Evolutionary conservation across 805 yeast genomes (phyloP), one percentile per base, ranked within the genome.

Genomic region (Cyberlindnera petersonii): DNA sequence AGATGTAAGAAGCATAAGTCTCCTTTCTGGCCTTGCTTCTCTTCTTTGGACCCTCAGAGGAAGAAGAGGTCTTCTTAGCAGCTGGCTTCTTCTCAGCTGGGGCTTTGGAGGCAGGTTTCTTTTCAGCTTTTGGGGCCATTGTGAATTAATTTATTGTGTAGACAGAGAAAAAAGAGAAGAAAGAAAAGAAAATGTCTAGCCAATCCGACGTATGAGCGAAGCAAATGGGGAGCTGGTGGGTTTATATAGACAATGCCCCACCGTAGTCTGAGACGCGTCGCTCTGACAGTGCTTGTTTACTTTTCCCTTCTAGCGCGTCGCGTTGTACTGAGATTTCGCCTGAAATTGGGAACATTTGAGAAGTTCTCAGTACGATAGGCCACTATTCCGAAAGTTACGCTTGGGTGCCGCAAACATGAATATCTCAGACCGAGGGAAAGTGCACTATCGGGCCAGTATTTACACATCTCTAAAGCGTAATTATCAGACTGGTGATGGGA

Each of bases 71-170:
- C 78, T 52, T 55, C 46, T 84, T 84, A 61, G 86, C 86, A 66
- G 96, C 93, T 65, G 88, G 86, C 75, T 86, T 87, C 83, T 88
- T 87, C 72, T 86, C 94, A 69, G 95, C 94, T 65, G 97, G 96
- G 58, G 96, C 95, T 75, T 89, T 89, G 68, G 51, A 44, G 35
- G 97, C 98, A 57, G 76, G 75, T 60, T 72, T 72, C 71, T 70
- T 71, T 59, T 70, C 75, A 58, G 77, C 75, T 63, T 71, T 72
- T 68, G 83, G 82, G 59, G 84, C 83, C 85, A 79, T 79, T 69
- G 50, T 74, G 44, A 38, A 40, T 49, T 31, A 40, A 35, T 26
- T 31, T 40, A 31, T 24, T 38, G 30, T 40, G 35, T 39, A 14
- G 40, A 47, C 34, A 31, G 16, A 43, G 29, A 26, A 20, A 26